Evolutionary conservation across 1,284 basidiomycete species (phyloP).

Genomic region (Rhizoctonia solani): DNA sequence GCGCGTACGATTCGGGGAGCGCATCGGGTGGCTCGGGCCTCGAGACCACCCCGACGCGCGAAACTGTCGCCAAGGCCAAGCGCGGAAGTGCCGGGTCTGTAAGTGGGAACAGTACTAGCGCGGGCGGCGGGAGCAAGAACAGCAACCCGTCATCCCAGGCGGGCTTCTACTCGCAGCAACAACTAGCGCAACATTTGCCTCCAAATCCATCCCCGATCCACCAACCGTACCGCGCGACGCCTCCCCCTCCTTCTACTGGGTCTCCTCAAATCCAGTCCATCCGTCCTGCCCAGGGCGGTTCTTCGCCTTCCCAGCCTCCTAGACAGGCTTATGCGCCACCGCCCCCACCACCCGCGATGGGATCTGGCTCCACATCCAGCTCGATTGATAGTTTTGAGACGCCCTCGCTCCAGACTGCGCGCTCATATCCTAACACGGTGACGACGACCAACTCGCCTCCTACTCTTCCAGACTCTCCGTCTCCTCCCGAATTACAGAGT

Average conservation of each 20-base stretch:
- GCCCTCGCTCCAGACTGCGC: neutral
- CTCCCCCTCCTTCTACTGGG: constrained; percentile 3
- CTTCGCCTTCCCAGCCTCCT: constrained; percentile 14
- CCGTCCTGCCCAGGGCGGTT: too few relatives aligned
- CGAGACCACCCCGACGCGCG: constrained; percentile 20
- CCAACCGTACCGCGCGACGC: constrained; percentile 12
- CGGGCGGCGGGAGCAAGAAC: too few relatives aligned
- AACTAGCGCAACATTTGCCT: too few relatives aligned
- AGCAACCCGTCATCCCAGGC: neutral
- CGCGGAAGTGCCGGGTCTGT: constrained; percentile 3
- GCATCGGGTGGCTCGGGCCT: neutral
- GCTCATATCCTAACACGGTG: constrained; percentile 5
- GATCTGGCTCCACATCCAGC: too few relatives aligned
- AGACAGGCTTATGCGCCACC: constrained; percentile 10
- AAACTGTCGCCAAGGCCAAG: constrained; percentile 12
- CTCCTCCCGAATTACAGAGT: neutral
- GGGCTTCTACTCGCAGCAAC: constrained; percentile 7
- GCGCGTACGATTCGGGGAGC: constrained; percentile 18
- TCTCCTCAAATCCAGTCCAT: constrained; percentile 11
- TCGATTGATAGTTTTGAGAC: constrained; percentile 1
- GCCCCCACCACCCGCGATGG: constrained; percentile 2
- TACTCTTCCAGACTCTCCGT: constrained; percentile 16
- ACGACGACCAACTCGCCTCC: constrained; percentile 8
- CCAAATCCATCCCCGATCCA: constrained; percentile 16
- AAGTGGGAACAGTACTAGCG: neutral